These are phyloP conservation scores for Asterophora parasitica DNA, from an alignment of 768 basidiomycete species.

Conservation along the genomic window DNA sequence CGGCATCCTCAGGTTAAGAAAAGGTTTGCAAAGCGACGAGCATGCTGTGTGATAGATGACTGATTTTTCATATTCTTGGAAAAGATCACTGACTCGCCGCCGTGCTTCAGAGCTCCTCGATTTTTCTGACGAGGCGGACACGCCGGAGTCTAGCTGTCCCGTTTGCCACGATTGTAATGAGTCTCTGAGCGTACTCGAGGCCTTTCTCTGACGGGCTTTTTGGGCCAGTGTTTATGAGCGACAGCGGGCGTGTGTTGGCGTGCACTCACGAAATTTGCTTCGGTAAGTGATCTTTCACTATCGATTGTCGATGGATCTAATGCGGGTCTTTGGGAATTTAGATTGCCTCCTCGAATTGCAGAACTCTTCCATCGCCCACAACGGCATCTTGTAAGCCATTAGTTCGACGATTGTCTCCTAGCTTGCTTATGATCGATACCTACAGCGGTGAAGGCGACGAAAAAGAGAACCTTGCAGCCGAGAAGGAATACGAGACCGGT, in stretches of 20 bases:
- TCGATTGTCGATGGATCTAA: neutral
- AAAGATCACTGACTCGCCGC: conserved; percentile 45
- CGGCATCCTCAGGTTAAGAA: conserved; percentile 29
- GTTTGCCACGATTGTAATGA: conserved; percentile 59
- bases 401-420: neutral
- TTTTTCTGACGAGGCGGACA: conserved; percentile 44
- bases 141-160: conserved; percentile 46
- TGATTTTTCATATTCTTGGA: neutral
- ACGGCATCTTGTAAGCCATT: conserved; percentile 53
- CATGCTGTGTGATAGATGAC: neutral
- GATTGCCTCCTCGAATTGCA: conserved; percentile 55
- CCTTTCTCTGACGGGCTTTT: too few relatives aligned
- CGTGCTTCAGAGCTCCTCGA: conserved; percentile 37
- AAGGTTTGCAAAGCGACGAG: conserved; percentile 17
- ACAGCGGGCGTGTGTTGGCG: conserved; percentile 53
- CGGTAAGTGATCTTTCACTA: conserved; percentile 28
- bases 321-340: conserved; percentile 13
- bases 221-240: conserved; percentile 37
- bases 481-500: conserved; percentile 54
- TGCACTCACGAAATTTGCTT: conserved; percentile 69
- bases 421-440: neutral
- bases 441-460: conserved; percentile 51
- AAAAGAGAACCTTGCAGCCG: conserved; percentile 46
- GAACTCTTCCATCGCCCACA: conserved; percentile 46
- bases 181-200: neutral